A percentile compares a stretch with the other conserved stretches of the same genome.
phyloP scores from a whole-genome alignment of 2,329 filamentous ascomycete genomes.

The Rachicladosporium sp. region DNA sequence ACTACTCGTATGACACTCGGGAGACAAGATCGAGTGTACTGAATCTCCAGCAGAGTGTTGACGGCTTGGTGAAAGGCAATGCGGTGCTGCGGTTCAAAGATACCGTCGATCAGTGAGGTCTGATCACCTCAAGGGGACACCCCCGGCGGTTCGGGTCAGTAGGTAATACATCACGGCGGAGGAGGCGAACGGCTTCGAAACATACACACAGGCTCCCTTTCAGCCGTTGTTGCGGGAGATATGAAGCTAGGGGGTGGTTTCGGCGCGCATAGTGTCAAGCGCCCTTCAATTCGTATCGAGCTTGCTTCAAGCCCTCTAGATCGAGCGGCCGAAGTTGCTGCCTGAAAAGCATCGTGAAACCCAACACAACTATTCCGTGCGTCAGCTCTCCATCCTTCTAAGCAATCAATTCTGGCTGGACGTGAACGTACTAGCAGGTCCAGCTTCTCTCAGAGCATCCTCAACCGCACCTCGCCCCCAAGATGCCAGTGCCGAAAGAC shows the following conservation, averaged over 20 bases:
- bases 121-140: neutral
- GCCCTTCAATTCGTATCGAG: conserved; percentile 57
- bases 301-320: conserved; percentile 49
- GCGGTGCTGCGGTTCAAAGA: conserved; percentile 89
- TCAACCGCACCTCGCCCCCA: conserved; percentile 2
- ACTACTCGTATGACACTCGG: conserved; percentile 45
- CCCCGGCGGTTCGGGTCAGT: no score
- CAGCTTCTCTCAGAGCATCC: conserved; percentile 25
- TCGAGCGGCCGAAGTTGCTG: conserved; percentile 57
- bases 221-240: neutral
- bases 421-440: conserved; percentile 20
- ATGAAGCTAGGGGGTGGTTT: neutral
- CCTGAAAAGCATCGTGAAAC: conserved; percentile 49
- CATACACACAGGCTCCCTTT: no score
- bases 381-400: neutral
- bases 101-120: conserved; percentile 46
- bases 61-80: conserved; percentile 73
- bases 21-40: conserved; percentile 33
- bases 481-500: no score
- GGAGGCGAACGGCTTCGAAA: no score
- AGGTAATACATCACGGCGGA: no score
- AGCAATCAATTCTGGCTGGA: neutral
- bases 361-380: conserved; percentile 39
- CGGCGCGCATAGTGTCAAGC: conserved; percentile 32
- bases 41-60: conserved; percentile 65